Evolutionary conservation across 2,329 filamentous ascomycete genomes (phyloP).

Genomic region (Scedosporium dehoogii): DNA sequence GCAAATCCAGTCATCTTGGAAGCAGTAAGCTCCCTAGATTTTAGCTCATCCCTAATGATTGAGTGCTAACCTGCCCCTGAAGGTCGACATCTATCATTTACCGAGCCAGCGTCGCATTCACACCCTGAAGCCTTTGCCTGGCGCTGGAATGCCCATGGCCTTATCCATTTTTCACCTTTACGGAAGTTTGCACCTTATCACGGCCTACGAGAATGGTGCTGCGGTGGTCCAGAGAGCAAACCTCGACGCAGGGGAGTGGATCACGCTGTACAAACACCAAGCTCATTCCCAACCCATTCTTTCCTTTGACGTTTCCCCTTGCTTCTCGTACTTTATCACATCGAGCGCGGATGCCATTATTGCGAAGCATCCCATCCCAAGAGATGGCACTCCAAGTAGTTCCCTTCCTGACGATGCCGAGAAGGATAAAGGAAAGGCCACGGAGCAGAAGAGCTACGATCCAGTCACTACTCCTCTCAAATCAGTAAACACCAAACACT

Average conservation of each 20-base stretch:
- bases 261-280: constrained; percentile 51
- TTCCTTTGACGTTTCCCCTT: constrained; percentile 51
- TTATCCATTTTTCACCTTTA: constrained; percentile 48
- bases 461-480: constrained; percentile 36
- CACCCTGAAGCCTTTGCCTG: constrained; percentile 37
- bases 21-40: constrained; percentile 37
- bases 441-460: background rate
- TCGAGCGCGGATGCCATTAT: constrained; percentile 75
- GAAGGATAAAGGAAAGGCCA: background rate
- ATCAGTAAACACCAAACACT: constrained; percentile 67
- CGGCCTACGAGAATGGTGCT: constrained; percentile 80
- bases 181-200: constrained; percentile 50
- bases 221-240: constrained; percentile 53
- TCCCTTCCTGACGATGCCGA: background rate
- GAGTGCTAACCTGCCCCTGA: background rate
- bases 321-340: constrained; percentile 56
- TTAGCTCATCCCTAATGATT: background rate
- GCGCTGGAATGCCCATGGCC: constrained; percentile 83
- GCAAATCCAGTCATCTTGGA: constrained; percentile 69
- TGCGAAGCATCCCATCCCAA: constrained; percentile 61
- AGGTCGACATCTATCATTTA: constrained; percentile 76
- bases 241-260: constrained; percentile 29
- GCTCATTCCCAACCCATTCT: constrained; percentile 73
- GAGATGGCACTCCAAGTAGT: background rate
- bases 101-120: constrained; percentile 64